Evolutionary conservation across 495 filamentous ascomycete species (phyloP).

Genomic region (Talaromyces trachyspermus): DNA sequence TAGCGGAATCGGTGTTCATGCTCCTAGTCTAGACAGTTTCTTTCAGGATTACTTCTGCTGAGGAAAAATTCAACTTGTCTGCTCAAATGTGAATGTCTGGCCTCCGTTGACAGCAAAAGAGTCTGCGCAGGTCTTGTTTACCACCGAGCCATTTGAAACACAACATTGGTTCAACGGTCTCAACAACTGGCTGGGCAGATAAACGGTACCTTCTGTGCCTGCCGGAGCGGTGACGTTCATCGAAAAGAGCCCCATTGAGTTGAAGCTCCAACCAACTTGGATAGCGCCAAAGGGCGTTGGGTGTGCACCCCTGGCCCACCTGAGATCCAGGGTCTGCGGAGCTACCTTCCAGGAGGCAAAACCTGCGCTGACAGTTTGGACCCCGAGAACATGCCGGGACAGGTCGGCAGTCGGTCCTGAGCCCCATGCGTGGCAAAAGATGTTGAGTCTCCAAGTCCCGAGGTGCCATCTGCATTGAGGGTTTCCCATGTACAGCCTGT

Average conservation of each 20-base stretch:
- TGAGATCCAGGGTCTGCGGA: slow-evolving; percentile 11
- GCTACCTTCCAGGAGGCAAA: slow-evolving; percentile 9
- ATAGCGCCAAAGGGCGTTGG: slow-evolving; percentile 16
- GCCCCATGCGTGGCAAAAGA: slow-evolving; percentile 14
- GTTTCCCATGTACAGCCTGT: slow-evolving; percentile 14
- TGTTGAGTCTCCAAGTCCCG: slow-evolving; percentile 10
- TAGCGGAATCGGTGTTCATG: neutral
- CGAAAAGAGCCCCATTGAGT: neutral
- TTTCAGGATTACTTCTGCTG: neutral
- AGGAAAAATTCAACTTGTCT: neutral
- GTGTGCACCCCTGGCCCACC: slow-evolving; percentile 10
- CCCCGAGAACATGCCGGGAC: slow-evolving; percentile 10
- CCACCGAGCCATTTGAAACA: neutral
- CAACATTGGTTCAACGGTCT: neutral
- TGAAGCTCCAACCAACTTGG: slow-evolving; percentile 1
- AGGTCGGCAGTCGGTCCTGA: slow-evolving; percentile 13
- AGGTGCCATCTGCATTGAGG: slow-evolving; percentile 9
- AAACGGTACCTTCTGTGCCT: neutral
- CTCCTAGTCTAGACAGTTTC: neutral
- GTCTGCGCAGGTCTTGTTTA: neutral
- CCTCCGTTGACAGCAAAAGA: neutral
- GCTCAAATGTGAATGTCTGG: neutral
- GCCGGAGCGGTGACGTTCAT: neutral
- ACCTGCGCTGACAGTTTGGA: slow-evolving; percentile 7
- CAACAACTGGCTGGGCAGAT: neutral